phyloP scores from a whole-genome alignment of 805 yeast genomes.

The Barnettozyma siamensis region DNA sequence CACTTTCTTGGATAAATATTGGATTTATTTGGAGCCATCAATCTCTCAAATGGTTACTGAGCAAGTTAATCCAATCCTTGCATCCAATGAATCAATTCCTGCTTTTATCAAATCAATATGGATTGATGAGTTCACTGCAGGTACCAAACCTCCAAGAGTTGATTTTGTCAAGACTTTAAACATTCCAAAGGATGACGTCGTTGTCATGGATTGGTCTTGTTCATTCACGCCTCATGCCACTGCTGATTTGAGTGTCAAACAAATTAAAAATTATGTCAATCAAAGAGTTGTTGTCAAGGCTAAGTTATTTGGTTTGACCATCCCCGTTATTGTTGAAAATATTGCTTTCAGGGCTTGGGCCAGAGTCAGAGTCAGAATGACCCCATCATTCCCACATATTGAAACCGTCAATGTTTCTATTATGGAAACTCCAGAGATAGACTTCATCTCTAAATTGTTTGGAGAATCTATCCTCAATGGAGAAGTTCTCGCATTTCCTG shows the following conservation, averaged over 20 bases:
- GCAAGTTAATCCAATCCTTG: constrained; percentile 77
- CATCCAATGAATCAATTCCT: constrained; percentile 72
- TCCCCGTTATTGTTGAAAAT: constrained; percentile 78
- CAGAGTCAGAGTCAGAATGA: constrained; percentile 83
- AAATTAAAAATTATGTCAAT: constrained; percentile 76
- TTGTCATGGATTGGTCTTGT: constrained; percentile 96
- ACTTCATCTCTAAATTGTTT: constrained; percentile 64
- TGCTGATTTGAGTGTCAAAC: constrained; percentile 81
- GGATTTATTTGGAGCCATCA: constrained; percentile 89
- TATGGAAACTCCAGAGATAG: constrained; percentile 83
- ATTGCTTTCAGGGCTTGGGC: constrained; percentile 69
- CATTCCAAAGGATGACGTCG: constrained; percentile 86
- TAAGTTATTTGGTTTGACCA: constrained; percentile 71
- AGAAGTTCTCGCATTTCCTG: constrained; percentile 86
- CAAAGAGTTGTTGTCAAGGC: constrained; percentile 75
- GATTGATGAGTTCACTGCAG: constrained; percentile 85
- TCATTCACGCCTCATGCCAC: constrained; percentile 89
- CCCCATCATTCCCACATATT: constrained; percentile 86
- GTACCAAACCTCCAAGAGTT: constrained; percentile 92
- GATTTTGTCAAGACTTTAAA: constrained; percentile 86
- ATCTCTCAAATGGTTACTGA: constrained; percentile 80
- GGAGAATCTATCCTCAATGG: constrained; percentile 84
- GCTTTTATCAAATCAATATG: constrained; percentile 77
- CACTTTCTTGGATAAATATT: constrained; percentile 80
- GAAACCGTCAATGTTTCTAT: constrained; percentile 85